Evolutionary conservation across 352 stramenopile species (phyloP).

Genomic region (Bremia lactucae): DNA sequence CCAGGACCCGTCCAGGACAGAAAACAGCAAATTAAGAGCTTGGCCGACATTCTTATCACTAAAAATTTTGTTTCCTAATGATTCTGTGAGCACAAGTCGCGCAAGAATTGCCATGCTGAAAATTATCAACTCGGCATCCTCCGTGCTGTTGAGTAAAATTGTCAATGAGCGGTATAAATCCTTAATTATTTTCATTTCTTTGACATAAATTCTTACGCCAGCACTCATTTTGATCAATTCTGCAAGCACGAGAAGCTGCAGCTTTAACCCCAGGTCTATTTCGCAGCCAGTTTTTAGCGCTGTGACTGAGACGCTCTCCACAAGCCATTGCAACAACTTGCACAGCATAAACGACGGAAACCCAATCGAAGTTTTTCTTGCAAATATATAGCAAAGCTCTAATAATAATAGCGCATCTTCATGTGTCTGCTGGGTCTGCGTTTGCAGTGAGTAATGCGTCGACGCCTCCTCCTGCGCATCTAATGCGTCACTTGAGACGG

Average conservation of each 20-base stretch:
- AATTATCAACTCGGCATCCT: constrained; percentile 63
- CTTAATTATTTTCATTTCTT: constrained; percentile 72
- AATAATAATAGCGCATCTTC: constrained; percentile 35
- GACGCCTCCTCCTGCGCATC: constrained; percentile 3
- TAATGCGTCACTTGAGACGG: constrained; percentile 1
- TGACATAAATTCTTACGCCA: constrained; percentile 62
- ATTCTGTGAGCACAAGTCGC: constrained; percentile 55
- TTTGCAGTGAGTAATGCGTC: constrained; percentile 23
- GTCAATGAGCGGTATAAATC: constrained; percentile 73
- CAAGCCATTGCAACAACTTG: constrained; percentile 59
- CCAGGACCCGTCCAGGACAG: constrained; percentile 51
- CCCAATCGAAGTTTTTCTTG: constrained; percentile 36
- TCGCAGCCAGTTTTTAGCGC: constrained; percentile 34
- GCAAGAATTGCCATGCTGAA: constrained; percentile 71
- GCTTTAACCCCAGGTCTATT: constrained; percentile 40
- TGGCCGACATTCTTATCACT: constrained; percentile 75
- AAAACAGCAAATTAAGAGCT: constrained; percentile 60
- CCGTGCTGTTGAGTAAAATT: constrained; percentile 71
- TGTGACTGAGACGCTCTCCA: constrained; percentile 30
- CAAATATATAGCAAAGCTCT: constrained; percentile 51
- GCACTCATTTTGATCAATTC: constrained; percentile 63
- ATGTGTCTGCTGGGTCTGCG: constrained; percentile 16
- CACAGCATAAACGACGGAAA: constrained; percentile 64
- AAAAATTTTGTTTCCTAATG: constrained; percentile 72
- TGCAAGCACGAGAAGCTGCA: constrained; percentile 55